Base-by-base conservation (phyloP, 2,329 filamentous ascomycete genomes). In the Ophiostoma fasciatum region DNA sequence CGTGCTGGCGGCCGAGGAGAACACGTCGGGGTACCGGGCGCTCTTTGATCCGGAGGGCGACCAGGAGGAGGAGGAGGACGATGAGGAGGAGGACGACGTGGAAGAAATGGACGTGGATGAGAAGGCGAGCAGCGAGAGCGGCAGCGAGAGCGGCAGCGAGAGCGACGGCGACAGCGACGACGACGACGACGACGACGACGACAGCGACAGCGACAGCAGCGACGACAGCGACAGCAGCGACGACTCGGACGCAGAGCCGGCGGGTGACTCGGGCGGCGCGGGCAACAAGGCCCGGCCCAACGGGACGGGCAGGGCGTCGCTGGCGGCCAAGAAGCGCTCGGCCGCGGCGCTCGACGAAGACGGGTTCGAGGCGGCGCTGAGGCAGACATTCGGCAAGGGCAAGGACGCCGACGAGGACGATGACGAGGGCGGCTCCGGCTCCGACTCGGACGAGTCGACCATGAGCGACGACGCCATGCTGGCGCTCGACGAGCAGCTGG, bases 401-500 rank as follows among this genome's bases (percentile, higher is more conserved):
- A 59, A 57, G 13, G 62, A 66, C 2, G 68, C 67, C 2, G 66
- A 68, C 18, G 21, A 63, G 63, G 1, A 69, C 65, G 30, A 75
- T 37, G 70, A 75, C 44, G 59, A 57, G n/a, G 63, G 66, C 2
- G 74, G 74, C 21, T 5, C 5, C 22, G 22, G 12, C 22, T 5
- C 9, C 23, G 23, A 25, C 23, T 12, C 9, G 2, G 69, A 69
- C 9, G 79, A 80, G 41, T 75, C 71, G 3, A 83, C 94, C 56
- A 94, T 98, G 85, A 80, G 84, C 42, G 88, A 96, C 58, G 85
- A 88, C 14, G 80, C 94, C 52, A 96, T 96, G 90, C 77, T 94
- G 59, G 77, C 77, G 4, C 64, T 96, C 13, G 88, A 96, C 49
- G 71, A 71, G 10, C 79, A 88, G 51, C 72, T 98, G 4, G 74